phyloP scores from a whole-genome alignment of 164 flowering plant genomes.

The Vitis vinifera region ASM3070453v1 NC_081820.1:16015501-16016000 shows the following conservation, averaged over 20 bases:
- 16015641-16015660: background rate
- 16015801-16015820: constrained; percentile 31
- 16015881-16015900: too few species aligned
- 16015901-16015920: too few species aligned
- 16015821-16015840: constrained; percentile 15
- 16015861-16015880: background rate
- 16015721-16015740: constrained; percentile 34
- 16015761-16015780: constrained; percentile 20
- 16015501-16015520: too few species aligned
- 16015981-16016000: background rate
- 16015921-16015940: background rate
- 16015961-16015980: background rate
- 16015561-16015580: too few species aligned
- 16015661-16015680: background rate
- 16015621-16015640: background rate
- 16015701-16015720: constrained; percentile 41
- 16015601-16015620: background rate
- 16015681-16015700: constrained; percentile 43
- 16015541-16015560: too few species aligned
- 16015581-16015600: constrained; percentile 17
- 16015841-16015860: too few species aligned
- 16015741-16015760: constrained; percentile 25
- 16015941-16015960: background rate
- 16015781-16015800: constrained; percentile 20
- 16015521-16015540: too few species aligned